Base-by-base conservation (phyloP, 2,329 filamentous ascomycete species). In the Calonectria pteridis region DNA sequence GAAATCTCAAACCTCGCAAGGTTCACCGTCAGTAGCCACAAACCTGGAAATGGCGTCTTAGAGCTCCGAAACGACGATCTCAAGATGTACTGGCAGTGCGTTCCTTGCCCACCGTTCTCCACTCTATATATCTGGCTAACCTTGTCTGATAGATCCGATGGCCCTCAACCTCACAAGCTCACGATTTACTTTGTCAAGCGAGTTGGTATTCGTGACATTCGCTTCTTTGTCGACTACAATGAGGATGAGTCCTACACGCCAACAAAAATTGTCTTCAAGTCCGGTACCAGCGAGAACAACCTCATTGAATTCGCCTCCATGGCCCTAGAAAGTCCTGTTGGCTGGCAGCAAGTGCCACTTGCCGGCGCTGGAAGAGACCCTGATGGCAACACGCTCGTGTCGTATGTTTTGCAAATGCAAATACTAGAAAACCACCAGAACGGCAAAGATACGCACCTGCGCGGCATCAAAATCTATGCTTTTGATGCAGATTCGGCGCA, bases 401-500 rank as follows among this genome's bases (percentile, higher is more conserved):
- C 94, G 20, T 98, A 96, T 86, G 91, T 98, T 35, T 89, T 99
- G 33, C 96, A 98, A 84, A 93, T 98, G 81, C 93, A 94, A 77
- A 93, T 99, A 63, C 90, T 96, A 66, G 97, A 98, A 86, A 99
- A 99, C 82, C 97, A 99, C 84, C 97, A 99, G 85, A 99, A 99
- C 83, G 97, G 97, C 76, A 99, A 99, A 84, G 97, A 99, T 83
- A 99, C 97, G n/a, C 97, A 99, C 87, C 90, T 99, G 29, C 91
- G 97, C 20, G 96, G 95, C 2, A 90, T 99, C 84, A 97, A 98
- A 86, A 93, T 98, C 13, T 99, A 91, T 77, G 90, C 90, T 1
- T 85, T 90, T 23, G 89, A 90, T 74, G 85, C 87, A 33, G 89
- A 90, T 73, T 81, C 83, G 9, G 85, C 87, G 16, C 85, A 84